Evolutionary conservation across 2,329 filamentous ascomycete genomes (phyloP), one percentile per base, ranked within the genome.

Genomic region (Aspergillus chevalieri): DNA sequence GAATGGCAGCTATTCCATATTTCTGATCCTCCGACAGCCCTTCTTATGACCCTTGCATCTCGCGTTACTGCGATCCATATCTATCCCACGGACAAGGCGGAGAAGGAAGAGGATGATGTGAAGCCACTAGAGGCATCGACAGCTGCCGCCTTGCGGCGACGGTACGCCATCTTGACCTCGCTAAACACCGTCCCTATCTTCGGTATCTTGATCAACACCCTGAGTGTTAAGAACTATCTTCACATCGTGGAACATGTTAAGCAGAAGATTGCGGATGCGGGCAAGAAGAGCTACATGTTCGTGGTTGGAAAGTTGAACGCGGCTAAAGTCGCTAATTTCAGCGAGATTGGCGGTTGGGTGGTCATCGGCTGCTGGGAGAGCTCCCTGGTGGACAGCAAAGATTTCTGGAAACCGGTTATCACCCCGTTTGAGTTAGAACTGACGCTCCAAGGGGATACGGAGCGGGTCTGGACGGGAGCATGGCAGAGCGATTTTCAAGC

Each of bases 331-430:
- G 93, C 93, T 44, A 98, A 98, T 69, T 98, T 98, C 71, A 83
- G 86, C 50, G 93, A 98, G 68, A 82, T 98, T 4, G 92, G 90
- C 41, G 92, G 90, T 14, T 98, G 93, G 93, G 90, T 97, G 0
- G 90, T 97, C 0, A 88, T 98, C 8, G 92, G 93, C 2, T 98
- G 93, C 70, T 98, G 93, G 93, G 93, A 98, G 72, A 95, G 91
- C 67, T 89, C 87, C 52, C 74, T 97, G 46, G 82, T 98, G 4
- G 92, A 96, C 60, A 89, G 90, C 55, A 86, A 87, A 50, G 87
- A 87, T 6, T 95, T 95, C 64, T 97, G 85, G 79, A 82, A 83
- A 59, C 90, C 91, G 0, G 84, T 97, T 8, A 83, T 97, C 38
- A 98, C 93, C n/a, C 92, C 92, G 0, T 97, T 94, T 66, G 93